A percentile compares a stretch with the other conserved stretches of the same genome.
These are phyloP conservation scores for Euphorbia celastroides DNA, from an alignment of 441 rosid genomes.

Conservation along the genomic window DNA sequence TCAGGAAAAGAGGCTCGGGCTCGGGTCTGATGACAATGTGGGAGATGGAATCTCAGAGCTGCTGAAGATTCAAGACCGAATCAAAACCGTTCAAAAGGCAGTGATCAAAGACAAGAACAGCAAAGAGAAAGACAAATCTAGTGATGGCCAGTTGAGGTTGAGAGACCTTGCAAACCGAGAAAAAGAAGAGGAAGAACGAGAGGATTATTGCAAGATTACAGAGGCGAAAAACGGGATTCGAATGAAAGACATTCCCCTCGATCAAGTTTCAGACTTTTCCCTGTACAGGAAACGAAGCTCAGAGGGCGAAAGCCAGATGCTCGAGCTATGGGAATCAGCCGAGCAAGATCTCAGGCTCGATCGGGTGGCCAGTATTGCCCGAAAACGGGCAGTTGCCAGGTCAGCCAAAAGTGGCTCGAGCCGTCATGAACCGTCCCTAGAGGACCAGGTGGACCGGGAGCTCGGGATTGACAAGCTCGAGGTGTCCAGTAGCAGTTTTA, in stretches of 20 bases:
- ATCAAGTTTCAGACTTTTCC: slow-evolving; percentile 63
- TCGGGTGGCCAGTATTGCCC: slow-evolving; percentile 21
- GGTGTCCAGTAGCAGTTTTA: slow-evolving; percentile 34
- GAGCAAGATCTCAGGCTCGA: slow-evolving; percentile 30
- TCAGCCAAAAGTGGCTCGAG: slow-evolving; percentile 4
- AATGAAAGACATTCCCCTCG: slow-evolving; percentile 92
- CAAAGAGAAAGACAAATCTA: slow-evolving; percentile 30
- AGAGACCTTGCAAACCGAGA: slow-evolving; percentile 14
- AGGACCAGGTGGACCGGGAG: slow-evolving; percentile 43
- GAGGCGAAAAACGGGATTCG: slow-evolving; percentile 37
- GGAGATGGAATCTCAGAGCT: slow-evolving; percentile 54
- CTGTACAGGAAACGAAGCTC: slow-evolving; percentile 29
- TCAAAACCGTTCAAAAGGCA: slow-evolving; percentile 63
- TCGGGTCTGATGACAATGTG: slow-evolving; percentile 16
- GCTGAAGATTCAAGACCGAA: slow-evolving; percentile 57
- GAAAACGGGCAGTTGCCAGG: slow-evolving; percentile 22
- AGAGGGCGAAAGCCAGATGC: slow-evolving; percentile 42
- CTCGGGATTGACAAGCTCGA: slow-evolving; percentile 54
- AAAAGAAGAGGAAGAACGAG: slow-evolving; percentile 31
- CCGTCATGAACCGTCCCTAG: slow-evolving; percentile 33
- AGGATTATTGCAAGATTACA: slow-evolving; percentile 28
- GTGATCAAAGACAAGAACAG: slow-evolving; percentile 30
- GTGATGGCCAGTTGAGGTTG: slow-evolving; percentile 17
- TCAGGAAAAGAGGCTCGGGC: slow-evolving; percentile 27
- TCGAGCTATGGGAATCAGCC: slow-evolving; percentile 56